Base-by-base conservation (phyloP, 768 basidiomycete genomes). In the Phlebiopsis gigantea region DNA sequence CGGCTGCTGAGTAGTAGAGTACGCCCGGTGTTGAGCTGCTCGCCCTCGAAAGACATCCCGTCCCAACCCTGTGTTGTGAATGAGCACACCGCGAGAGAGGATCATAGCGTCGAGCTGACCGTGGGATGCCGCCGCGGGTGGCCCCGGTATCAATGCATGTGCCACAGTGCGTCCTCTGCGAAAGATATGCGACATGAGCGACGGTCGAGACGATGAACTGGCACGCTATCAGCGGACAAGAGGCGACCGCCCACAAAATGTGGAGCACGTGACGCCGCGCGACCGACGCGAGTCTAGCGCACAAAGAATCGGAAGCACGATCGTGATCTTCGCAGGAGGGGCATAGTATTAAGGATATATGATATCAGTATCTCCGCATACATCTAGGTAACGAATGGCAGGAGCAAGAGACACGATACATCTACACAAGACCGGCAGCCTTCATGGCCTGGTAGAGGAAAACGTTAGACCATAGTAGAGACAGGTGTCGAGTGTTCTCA, bases 361-460 rank as follows among this genome's bases (percentile, higher is more conserved):
- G 30, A 26, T 51, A 39, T 44, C 15, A 42, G 30, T 54, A 54
- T 44, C 53, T 21, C n/a, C 41, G 44, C 42, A 54, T 54, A 54
- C 29, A 54, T 44, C 15, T 28, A 26, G 19, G 41, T 43, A 25
- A 7, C 12, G 42, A 54, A 45, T 24, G 25, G 44, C 44, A 29
- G 26, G 44, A 54, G 17, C 41, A 34, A n/a, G 58, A 55, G 55
- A 62, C 63, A 46, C 46, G 53, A 69, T 50, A 59, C 45, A 48
- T 72, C 71, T 79, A 87, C 49, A 71, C 84, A 54, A 89, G 76
- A 46, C 87, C 87, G 54, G 88, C 87, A 26, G 82, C 85, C 67
- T 84, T 75, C 88, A 93, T 88, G 3, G 88, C 85, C 90, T 92
- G 53, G 17, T n/a, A 57, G 48, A 39, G 8, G 12, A 39, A 39